Evolutionary conservation across 139 green algal genomes (phyloP).

Genomic region (Chlorella sp.): DNA sequence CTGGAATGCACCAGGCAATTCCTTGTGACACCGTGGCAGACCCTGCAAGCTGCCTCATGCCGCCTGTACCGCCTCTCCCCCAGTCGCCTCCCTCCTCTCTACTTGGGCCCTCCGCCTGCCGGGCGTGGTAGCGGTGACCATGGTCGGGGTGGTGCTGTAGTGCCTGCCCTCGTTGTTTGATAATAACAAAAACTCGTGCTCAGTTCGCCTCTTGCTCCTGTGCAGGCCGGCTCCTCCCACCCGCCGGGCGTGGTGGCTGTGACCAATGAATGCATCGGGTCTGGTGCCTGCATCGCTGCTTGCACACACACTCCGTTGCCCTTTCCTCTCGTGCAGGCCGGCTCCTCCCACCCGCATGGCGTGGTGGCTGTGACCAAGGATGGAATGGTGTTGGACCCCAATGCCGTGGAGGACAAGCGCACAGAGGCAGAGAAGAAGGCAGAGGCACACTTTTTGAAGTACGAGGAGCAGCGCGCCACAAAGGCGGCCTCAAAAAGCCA

Average conservation of each 20-base stretch:
- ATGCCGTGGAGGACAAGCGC: conserved; percentile 63
- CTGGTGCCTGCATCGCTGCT: not conserved
- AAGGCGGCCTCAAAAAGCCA: conserved; percentile 85
- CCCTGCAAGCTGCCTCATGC: not conserved
- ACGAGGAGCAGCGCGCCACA: conserved; percentile 71
- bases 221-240: too few species aligned
- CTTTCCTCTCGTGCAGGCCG: not conserved
- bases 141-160: not conserved
- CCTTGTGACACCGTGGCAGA: too few species aligned
- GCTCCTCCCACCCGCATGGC: conserved; percentile 1
- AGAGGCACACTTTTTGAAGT: conserved; percentile 68
- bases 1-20: too few species aligned
- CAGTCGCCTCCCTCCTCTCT: too few species aligned
- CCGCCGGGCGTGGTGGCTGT: too few species aligned
- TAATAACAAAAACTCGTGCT: too few species aligned
- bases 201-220: too few species aligned
- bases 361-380: conserved; percentile 43
- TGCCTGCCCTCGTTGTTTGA: not conserved
- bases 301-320: not conserved
- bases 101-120: not conserved
- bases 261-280: too few species aligned
- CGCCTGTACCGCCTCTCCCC: not conserved
- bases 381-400: conserved; percentile 52
- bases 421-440: conserved; percentile 84
- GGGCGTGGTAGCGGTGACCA: too few species aligned